Percentiles rank a stretch among this genome's conserved stretches.
These are phyloP conservation scores for Rhizophagus clarus DNA, from an alignment of 192 early-diverging fungal genomes.

Conservation along the genomic window DNA sequence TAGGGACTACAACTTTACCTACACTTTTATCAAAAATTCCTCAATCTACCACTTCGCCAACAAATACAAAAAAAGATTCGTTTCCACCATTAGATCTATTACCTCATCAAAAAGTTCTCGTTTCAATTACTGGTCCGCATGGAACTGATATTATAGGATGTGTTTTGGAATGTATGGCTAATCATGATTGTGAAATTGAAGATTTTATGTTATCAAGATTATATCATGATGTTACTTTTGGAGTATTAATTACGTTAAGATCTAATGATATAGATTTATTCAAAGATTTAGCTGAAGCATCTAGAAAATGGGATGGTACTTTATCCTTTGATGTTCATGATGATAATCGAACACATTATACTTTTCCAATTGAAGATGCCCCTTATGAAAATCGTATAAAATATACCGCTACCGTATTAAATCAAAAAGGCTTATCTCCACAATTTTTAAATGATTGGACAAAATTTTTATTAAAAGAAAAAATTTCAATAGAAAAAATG, in stretches of 20 bases:
- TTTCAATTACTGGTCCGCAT: conserved; percentile 83
- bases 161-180: conserved; percentile 73
- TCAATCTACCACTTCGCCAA: not conserved
- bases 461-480: conserved; percentile 67
- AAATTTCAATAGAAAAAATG: conserved; percentile 89
- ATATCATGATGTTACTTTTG: conserved; percentile 94
- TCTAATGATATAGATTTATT: conserved; percentile 78
- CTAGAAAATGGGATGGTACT: conserved; percentile 85
- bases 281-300: conserved; percentile 71
- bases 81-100: conserved; percentile 54
- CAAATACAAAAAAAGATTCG: conserved; percentile 35
- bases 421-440: conserved; percentile 77
- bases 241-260: conserved; percentile 76
- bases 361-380: conserved; percentile 74
- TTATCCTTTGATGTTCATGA: conserved; percentile 80
- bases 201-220: conserved; percentile 88
- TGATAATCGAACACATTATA: conserved; percentile 45
- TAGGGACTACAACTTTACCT: conserved; percentile 6
- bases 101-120: conserved; percentile 76
- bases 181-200: conserved; percentile 74
- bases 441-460: conserved; percentile 84
- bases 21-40: conserved; percentile 7
- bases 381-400: conserved; percentile 84
- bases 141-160: conserved; percentile 91
- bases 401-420: conserved; percentile 85